Evolutionary conservation across 1,139 yeast genomes (phyloP), one percentile per base, ranked within the genome.

Genomic region (Debaryomyces fabryi): DNA sequence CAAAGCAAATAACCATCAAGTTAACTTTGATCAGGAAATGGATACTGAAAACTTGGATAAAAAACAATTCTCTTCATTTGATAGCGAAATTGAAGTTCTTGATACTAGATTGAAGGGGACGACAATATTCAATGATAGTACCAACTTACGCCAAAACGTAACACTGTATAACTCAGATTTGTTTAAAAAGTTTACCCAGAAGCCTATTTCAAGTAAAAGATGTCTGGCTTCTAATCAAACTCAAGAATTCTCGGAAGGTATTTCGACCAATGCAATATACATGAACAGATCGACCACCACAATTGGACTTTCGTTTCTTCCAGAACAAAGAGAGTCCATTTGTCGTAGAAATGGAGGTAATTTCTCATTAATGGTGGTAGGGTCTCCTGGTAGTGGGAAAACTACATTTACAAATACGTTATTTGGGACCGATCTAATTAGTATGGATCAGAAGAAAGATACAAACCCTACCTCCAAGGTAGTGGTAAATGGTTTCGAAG

Each of bases 301-400:
- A 23, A 49, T 63, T 12, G 76, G 76, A 1, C 60, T 71, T 7
- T 33, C 45, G 1, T 49, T 33, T 13, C 59, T 71, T 23, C 75
- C 76, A 0, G 48, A 45, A 6, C 75, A 71, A 51, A 55, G 65
- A 30, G 60, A 57, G 48, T 46, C 46, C 3, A 49, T 53, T 25
- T 49, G 52, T 20, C 51, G 49, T 18, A 62, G 63, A 43, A 63
- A 58, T 29, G 80, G 81, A 2, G 69, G 67, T 3, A 53, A 54
- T 13, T 74, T 77, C 63, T 84, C 89, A 37, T 63, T 91, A 46
- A 79, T 91, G 85, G 81, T 89, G 10, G 83, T 86, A 29, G 97
- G 97, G 4, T 74, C 78, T 9, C 72, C 85, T 10, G 96, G 96
- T 3, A 75, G 86, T 0, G 97, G 97, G 4, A 89, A 91, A 64